Evolutionary conservation across 371 early-diverging fungal species (phyloP), one percentile per base, ranked within the genome.

Genomic region (Mortierella sp.): DNA sequence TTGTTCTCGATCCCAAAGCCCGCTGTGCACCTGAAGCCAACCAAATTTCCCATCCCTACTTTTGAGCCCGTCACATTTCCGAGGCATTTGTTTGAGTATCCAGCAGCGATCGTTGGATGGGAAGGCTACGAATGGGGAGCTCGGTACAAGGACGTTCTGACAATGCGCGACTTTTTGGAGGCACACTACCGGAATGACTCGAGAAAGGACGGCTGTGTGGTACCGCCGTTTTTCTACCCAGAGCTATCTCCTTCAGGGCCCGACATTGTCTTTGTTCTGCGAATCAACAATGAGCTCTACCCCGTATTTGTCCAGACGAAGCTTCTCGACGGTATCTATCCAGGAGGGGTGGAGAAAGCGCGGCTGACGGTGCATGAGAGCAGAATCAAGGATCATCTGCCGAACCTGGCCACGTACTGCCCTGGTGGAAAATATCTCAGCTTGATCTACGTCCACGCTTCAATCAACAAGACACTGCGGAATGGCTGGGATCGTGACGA

Each of bases 61-160:
- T 73, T 68, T 68, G 74, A 73, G 61, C 68, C 68, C 62, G 72
- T 72, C 59, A 66, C 72, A 16, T 72, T 72, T 29, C 72, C 61
- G 18, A 73, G 50, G 64, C 68, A 68, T n/a, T n/a, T n/a, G n/a
- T n/a, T n/a, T n/a, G n/a, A n/a, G n/a, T n/a, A n/a, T n/a, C n/a
- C n/a, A n/a, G 68, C 64, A 60, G 62, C 51, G 68, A 68, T 73
- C 62, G 64, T 73, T 46, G 68, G 74, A 60, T 73, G 74, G 68
- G 68, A 73, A 60, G 57, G 55, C n/a, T 73, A 64, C 57, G 68
- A 68, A 51, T 63, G 67, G 72, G 60, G 60, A 55, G 47, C 44
- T 59, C 72, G 63, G 26, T 52, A 59, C 59, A 62, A 55, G 37
- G 53, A 52, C n/a, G n/a, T 53, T 0, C 18, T 68, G 50, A 68